Conservation (phyloP, 129 eudicot genomes). For the Cynara cardunculus region DNA sequence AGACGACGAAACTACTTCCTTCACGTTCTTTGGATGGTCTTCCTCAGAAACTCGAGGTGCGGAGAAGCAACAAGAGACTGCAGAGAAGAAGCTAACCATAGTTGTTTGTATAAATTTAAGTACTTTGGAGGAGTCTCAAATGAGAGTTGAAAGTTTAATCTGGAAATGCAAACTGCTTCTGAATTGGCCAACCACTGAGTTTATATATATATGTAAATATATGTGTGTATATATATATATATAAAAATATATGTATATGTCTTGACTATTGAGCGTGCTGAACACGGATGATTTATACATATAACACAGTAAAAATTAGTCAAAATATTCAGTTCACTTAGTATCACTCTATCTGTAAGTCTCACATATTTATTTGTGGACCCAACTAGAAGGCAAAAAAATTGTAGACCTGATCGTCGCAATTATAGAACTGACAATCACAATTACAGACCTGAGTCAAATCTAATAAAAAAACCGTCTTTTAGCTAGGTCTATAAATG, state of each 20-base stretch:
- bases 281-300: neutral
- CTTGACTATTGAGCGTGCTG: neutral
- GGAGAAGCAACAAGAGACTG: constrained; percentile 14
- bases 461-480: too few relatives aligned
- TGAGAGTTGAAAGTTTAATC: neutral
- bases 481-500: too few relatives aligned
- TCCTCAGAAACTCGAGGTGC: constrained; percentile 15
- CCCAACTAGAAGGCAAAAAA: too few relatives aligned
- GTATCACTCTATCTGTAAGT: too few relatives aligned
- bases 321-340: too few relatives aligned
- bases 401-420: too few relatives aligned
- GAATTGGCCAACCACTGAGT: neutral
- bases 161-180: neutral
- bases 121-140: neutral
- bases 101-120: neutral
- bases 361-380: too few relatives aligned
- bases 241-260: neutral
- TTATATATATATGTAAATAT: neutral
- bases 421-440: too few relatives aligned
- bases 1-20: constrained; percentile 6
- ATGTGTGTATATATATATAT: neutral
- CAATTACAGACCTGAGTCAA: too few relatives aligned
- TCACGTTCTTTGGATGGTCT: constrained; percentile 9
- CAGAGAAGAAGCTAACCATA: constrained; percentile 16
- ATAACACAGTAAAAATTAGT: too few relatives aligned